Conservation (phyloP, 2,329 filamentous ascomycete species). For the Lomentospora prolificans region DNA sequence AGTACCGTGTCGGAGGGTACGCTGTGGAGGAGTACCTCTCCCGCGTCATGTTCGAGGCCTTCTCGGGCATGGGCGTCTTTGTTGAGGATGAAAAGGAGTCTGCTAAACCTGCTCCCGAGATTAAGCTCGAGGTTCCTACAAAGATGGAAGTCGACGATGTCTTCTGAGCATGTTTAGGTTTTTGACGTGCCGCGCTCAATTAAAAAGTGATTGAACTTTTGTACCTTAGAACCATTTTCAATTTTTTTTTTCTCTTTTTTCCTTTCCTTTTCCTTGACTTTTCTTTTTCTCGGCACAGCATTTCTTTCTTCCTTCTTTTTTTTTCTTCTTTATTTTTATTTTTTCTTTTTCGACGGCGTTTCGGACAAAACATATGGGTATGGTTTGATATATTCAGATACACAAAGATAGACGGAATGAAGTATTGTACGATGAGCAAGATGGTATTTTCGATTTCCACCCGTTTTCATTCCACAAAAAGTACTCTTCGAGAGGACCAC, state of each 20-base stretch:
- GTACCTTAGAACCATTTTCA: neutral
- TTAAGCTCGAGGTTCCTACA: neutral
- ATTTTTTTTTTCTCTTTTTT: neutral
- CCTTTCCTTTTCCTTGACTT: neutral
- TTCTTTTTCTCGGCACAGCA: neutral
- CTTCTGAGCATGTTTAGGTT: neutral
- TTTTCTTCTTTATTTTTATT: no score
- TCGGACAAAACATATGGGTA: neutral
- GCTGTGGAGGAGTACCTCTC: conserved; percentile 72
- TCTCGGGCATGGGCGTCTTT: conserved; percentile 80
- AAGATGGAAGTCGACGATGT: conserved; percentile 9
- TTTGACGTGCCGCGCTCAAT: no score
- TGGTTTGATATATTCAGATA: neutral
- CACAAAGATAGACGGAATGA: neutral
- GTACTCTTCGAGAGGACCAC: no score
- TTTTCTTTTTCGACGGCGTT: neutral
- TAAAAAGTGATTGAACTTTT: neutral
- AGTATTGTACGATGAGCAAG: neutral
- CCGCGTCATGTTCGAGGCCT: conserved; percentile 77
- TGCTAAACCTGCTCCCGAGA: conserved; percentile 17
- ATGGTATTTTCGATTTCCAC: no score
- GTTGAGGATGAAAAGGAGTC: conserved; percentile 63
- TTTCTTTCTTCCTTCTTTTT: no score
- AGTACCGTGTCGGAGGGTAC: conserved; percentile 71
- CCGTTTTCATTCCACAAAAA: no score